Evolutionary conservation across 495 filamentous ascomycete species (phyloP), one percentile per base, ranked within the genome.

Genomic region (Penicillium subrubescens): DNA sequence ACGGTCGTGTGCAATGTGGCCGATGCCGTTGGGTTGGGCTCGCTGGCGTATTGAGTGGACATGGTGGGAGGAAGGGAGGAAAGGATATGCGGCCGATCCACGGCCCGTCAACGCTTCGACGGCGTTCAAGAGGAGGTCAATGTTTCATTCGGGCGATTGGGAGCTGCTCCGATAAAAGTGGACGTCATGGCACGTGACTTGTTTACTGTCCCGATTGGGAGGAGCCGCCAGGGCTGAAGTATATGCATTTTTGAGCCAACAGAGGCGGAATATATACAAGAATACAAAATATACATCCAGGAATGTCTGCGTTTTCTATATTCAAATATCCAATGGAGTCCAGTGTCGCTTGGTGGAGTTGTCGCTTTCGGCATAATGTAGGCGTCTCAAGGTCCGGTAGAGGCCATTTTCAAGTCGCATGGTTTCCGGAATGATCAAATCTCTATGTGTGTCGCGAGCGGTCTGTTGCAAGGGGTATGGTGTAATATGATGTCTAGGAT

Each of bases 41-140:
- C 95, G 74, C 95, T 91, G 71, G 93, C 94, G 83, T 98, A 98
- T 67, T 92, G 86, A 52, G 91, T 77, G 39, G 91, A 92, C 94
- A 98, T 98, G 64, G 27, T 71, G 67, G 41, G 46, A 31, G n/a
- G 7, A 15, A 60, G 39, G 27, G 41, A 35, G 31, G 53, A 37
- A 15, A 21, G 31, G 19, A 56, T 56, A n/a, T 27, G 23, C 43
- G 54, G 27, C 51, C 46, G 11, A 60, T 23, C 39, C 56, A 62
- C 51, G 39, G 57, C 33, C 56, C 27, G 53, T 33, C 41, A 39
- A 53, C 48, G 65, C 39, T 46, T 51, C 52, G 46, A 56, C 48
- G 43, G 33, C 53, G 59, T 62, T 59, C 43, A 56, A 57, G 54
- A 59, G 31, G 31, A 62, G 37, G 33, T n/a, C 31, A n/a, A 11